A percentile compares a stretch with the other conserved stretches of the same genome.
phyloP scores from a whole-genome alignment of 306 rosid genomes.

The Betula pendula region DNA sequence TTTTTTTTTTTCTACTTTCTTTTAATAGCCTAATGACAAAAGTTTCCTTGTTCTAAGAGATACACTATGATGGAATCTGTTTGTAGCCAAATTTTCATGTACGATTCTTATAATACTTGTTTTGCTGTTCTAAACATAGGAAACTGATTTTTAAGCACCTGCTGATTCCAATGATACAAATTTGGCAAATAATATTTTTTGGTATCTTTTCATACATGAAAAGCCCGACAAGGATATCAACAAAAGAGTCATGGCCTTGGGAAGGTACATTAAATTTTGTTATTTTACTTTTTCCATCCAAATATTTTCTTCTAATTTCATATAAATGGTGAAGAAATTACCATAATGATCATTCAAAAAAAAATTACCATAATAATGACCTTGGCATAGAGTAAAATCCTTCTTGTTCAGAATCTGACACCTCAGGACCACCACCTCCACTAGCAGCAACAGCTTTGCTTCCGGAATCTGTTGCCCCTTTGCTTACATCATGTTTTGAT shows the following conservation, averaged over 20 bases:
- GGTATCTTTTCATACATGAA: not conserved
- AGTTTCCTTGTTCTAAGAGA: not conserved
- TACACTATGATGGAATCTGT: no score
- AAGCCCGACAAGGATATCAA: not conserved
- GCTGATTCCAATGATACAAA: not conserved
- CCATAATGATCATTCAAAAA: no score
- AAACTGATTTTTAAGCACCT: not conserved
- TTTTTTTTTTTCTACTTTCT: not conserved
- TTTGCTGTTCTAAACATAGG: not conserved
- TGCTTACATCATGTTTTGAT: slow-evolving; percentile 43
- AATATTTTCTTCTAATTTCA: not conserved
- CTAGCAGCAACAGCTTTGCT: slow-evolving; percentile 55
- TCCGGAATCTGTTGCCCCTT: slow-evolving; percentile 47
- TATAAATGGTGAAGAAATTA: slow-evolving; percentile 28
- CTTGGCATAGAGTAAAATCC: slow-evolving; percentile 47
- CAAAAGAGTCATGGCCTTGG: not conserved
- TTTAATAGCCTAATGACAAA: not conserved
- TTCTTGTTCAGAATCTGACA: slow-evolving; percentile 47
- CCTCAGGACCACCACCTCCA: slow-evolving; percentile 74
- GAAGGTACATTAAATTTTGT: not conserved
- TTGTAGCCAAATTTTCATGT: no score
- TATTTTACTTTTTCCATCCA: not conserved
- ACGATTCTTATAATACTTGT: not conserved
- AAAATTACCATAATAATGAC: slow-evolving; percentile 74
- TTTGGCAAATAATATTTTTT: not conserved